A percentile compares a stretch with the other conserved stretches of the same genome.
phyloP scores from a whole-genome alignment of 495 filamentous ascomycete species.

The Lophiotrema nucula region DNA sequence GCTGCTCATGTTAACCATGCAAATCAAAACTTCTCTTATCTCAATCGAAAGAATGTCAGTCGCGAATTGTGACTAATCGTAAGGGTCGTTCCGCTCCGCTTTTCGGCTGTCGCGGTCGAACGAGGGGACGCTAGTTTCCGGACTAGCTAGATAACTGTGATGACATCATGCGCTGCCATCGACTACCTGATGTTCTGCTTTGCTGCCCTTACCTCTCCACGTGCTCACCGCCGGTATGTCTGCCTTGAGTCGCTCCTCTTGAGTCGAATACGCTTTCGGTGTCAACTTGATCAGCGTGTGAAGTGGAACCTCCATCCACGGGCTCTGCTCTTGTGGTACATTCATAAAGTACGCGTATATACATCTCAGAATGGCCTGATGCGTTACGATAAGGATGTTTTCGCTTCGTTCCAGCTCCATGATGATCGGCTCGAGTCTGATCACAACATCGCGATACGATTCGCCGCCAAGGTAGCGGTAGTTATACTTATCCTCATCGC shows the following conservation, averaged over 20 bases:
- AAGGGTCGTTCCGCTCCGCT: too few species aligned
- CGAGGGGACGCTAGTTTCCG: too few species aligned
- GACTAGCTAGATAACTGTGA: too few species aligned
- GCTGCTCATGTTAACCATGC: too few species aligned
- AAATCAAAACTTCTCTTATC: too few species aligned
- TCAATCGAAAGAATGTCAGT: too few species aligned
- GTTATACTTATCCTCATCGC: constrained; percentile 98
- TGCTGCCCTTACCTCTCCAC: constrained; percentile 87
- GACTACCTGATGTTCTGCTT: constrained; percentile 64
- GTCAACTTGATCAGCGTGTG: constrained; percentile 96
- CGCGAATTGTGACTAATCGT: too few species aligned
- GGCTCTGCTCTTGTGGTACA: constrained; percentile 81
- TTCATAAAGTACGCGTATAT: constrained; percentile 99
- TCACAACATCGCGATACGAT: constrained; percentile 96
- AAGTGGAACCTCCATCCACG: constrained; percentile 96
- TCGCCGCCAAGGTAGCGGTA: constrained; percentile 97
- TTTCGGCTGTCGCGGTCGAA: too few species aligned
- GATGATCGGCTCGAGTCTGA: constrained; percentile 96
- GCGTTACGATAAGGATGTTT: constrained; percentile 96
- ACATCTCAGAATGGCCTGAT: constrained; percentile 93
- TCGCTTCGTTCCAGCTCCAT: constrained; percentile 97
- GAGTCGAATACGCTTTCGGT: constrained; percentile 87
- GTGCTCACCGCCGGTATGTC: constrained; percentile 94
- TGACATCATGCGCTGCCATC: constrained; percentile 15
- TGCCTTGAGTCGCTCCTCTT: constrained; percentile 80